Conservation (phyloP, 257 asterid genomes). For the Echium plantagineum region DNA sequence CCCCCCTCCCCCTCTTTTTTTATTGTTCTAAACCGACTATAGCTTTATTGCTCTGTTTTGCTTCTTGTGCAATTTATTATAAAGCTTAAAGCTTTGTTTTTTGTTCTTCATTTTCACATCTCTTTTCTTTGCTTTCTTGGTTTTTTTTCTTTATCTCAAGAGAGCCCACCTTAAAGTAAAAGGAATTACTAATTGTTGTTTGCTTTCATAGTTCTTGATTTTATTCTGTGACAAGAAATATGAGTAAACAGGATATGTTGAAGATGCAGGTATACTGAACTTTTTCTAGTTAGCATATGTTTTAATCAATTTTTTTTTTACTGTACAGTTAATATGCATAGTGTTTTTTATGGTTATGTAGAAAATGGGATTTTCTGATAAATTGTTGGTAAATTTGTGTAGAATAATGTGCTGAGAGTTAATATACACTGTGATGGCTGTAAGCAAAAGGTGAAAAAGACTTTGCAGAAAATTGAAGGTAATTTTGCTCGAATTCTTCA, state of each 20-base stretch:
- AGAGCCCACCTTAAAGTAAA: background rate
- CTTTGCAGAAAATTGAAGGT: conserved; percentile 3
- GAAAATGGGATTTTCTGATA: background rate
- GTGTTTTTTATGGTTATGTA: background rate
- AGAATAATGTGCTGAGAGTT: conserved; percentile 4
- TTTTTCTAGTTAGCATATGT: background rate
- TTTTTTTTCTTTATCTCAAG: too few relatives aligned
- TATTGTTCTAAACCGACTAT: too few relatives aligned
- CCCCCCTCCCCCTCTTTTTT: too few relatives aligned
- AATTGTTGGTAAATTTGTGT: background rate
- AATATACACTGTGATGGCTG: conserved; percentile 9
- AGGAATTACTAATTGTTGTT: too few relatives aligned
- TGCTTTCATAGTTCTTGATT: background rate
- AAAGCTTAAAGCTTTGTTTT: background rate
- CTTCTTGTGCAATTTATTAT: background rate
- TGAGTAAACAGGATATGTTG: background rate
- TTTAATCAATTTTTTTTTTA: too few relatives aligned
- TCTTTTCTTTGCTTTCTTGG: background rate
- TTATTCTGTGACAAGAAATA: background rate
- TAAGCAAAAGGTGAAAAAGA: conserved; percentile 9
- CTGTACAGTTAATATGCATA: background rate
- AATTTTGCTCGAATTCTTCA: background rate
- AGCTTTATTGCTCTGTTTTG: background rate
- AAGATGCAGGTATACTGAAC: background rate
- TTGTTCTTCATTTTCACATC: background rate